Evolutionary conservation across 257 asterid species (phyloP), one percentile per base, ranked within the genome.

Genomic region (Gardenia jasminoides): DNA sequence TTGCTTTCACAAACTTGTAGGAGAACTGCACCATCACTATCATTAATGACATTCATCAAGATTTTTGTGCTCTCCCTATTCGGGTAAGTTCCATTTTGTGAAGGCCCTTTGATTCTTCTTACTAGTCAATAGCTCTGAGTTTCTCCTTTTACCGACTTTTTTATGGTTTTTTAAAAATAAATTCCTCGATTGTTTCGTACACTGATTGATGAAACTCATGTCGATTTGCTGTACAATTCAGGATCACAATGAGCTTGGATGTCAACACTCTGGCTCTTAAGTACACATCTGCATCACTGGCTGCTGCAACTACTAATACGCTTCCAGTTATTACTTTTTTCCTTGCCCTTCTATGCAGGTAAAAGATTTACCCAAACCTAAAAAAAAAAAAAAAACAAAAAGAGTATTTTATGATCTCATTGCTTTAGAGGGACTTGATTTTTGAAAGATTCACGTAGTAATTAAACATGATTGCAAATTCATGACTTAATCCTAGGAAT

Each of bases 291-390:
- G 98, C 98, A 66, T 83, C 97, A 31, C 76, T 92, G 84, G 98
- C 96, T 43, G 97, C 98, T 67, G 98, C 98, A 44, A 84, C 93
- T 44, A 80, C 97, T 22, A 94, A 94, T 80, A 89, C 93, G 17
- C 93, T 94, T 31, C 98, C 98, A 6, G 97, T 90, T 30, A 87
- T 93, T 28, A 94, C 97, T 43, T 94, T 94, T 88, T 85, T 94
- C 83, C 90, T 94, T 67, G 98, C 98, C 1, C 79, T 94, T 79
- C 61, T 94, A 10, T 77, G 91, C 15, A 81, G 98, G 98, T 93
- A 89, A 50, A 26, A 47, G 26, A 44, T 67, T 28, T n/a, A n/a
- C n/a, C n/a, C n/a, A n/a, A n/a, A n/a, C n/a, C n/a, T n/a, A n/a
- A n/a, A n/a, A 26, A 39, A 61, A 31, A 7, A 12, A 19, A 3